A percentile compares a stretch with the other conserved stretches of the same genome.
phyloP scores from a whole-genome alignment of 495 filamentous ascomycete species.

The Aspergillus indologenus region DNA sequence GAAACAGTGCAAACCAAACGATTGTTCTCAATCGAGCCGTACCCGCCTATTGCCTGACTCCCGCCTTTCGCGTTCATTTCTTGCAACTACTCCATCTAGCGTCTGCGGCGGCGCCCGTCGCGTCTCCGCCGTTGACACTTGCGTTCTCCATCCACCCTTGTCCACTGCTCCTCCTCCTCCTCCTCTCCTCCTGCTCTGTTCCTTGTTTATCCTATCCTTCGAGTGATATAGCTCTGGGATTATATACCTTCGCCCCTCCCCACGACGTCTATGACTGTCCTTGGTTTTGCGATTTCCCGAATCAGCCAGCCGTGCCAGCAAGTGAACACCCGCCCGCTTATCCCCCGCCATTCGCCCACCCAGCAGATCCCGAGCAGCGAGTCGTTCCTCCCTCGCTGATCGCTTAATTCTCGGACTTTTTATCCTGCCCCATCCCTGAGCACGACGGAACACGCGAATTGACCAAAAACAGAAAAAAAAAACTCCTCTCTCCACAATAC shows the following conservation, averaged over 20 bases:
- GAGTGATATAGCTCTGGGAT: conserved; percentile 7
- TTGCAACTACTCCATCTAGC: not conserved
- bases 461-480: not conserved
- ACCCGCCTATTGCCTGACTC: not conserved
- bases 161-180: conserved; percentile 1
- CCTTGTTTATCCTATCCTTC: conserved; percentile 6
- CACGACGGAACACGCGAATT: not conserved
- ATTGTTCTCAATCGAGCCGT: no score
- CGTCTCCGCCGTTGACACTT: conserved; percentile 18
- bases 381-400: not conserved
- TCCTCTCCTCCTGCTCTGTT: no score
- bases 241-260: not conserved
- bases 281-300: not conserved
- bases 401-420: not conserved
- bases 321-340: conserved; percentile 1
- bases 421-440: not conserved
- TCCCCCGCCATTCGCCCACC: conserved; percentile 7
- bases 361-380: not conserved
- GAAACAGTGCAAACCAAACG: not conserved
- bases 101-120: conserved; percentile 19
- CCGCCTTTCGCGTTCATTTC: conserved; percentile 8
- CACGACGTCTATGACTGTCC: not conserved
- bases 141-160: conserved; percentile 8
- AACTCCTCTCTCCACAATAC: not conserved
- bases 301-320: conserved; percentile 1